Base-by-base conservation (phyloP, 2,329 filamentous ascomycete genomes). In the Didymella pomorum region DNA sequence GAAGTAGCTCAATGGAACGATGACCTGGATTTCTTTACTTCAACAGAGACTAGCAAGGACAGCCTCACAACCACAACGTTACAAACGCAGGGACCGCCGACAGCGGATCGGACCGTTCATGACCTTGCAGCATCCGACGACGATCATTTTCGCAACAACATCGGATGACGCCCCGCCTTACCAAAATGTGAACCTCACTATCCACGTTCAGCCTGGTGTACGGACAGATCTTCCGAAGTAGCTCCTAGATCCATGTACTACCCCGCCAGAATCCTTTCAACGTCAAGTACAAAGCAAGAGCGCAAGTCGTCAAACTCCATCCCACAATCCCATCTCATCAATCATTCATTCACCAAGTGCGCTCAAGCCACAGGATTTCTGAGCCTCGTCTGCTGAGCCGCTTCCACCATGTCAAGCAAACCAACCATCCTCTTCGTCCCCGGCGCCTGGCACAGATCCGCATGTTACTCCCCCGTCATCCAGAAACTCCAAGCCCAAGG, bases 361-460 rank as follows among this genome's bases (percentile, higher is more conserved):
- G n/a, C n/a, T n/a, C n/a, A n/a, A n/a, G n/a, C n/a, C n/a, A n/a
- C n/a, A 26, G 8, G 25, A 26, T 8, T 8, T 8, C 25, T 4
- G 25, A 26, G 25, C 25, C 8, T 26, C 25, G 8, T 4, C 25
- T 8, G 4, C 25, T 4, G 8, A 26, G 8, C 25, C 8, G 4
- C 28, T 1, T 1, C 28, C 9, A 41, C n/a, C 8, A 50, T 42
- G 37, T 21, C 47, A 26, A n/a, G 26, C 21, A 52, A 48, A 39
- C 55, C 48, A 18, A 57, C 55, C 2, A 37, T 57, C 43, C 48
- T 57, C 43, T 48, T 52, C 18, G 43, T 52, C 28, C 55, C 55
- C 29, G 55, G 55, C 43, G 55, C 55, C 43, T 57, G 55, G 48
- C 55, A 57, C 43, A 47, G 23, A 23, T 10, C 55, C 9, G 6